Conservation (phyloP, 352 stramenopile species). For the Phytophthora vignae region DNA sequence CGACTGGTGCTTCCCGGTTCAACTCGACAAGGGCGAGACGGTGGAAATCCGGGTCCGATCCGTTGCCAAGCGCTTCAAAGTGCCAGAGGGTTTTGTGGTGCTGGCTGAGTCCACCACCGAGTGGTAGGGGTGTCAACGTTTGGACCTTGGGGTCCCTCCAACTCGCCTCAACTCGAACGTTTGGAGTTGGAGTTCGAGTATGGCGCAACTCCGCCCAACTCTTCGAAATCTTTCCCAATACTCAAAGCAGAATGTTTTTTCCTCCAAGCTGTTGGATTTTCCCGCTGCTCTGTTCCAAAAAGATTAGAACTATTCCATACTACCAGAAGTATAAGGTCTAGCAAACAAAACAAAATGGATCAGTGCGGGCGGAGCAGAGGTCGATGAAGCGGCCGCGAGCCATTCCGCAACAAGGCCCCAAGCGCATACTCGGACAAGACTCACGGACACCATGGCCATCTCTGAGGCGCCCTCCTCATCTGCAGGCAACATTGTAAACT, state of each 20-base stretch:
- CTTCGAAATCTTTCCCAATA: background rate
- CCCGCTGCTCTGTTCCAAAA: background rate
- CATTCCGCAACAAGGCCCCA: no score
- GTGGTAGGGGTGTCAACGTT: no score
- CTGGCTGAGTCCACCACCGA: conserved; percentile 27
- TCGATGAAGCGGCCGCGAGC: no score
- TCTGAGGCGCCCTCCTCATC: no score
- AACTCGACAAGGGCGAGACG: conserved; percentile 24
- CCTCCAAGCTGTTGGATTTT: background rate
- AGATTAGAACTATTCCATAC: background rate
- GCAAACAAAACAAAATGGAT: no score
- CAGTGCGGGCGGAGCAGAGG: no score
- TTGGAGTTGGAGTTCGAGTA: background rate
- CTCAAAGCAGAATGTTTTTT: background rate
- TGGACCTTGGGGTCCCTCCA: no score
- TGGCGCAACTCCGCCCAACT: background rate
- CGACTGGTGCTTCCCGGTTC: conserved; percentile 28
- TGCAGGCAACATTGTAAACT: no score
- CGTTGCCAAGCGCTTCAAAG: conserved; percentile 26
- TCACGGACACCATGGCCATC: no score
- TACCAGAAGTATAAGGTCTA: background rate
- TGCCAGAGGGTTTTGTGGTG: conserved; percentile 27
- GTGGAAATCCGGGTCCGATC: conserved; percentile 28
- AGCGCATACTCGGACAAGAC: no score
- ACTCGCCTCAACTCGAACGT: no score